A percentile compares a stretch with the other conserved stretches of the same genome.
These are phyloP conservation scores for Cytospora leucostoma DNA, from an alignment of 2,329 filamentous ascomycete genomes.

Conservation along the genomic window DNA sequence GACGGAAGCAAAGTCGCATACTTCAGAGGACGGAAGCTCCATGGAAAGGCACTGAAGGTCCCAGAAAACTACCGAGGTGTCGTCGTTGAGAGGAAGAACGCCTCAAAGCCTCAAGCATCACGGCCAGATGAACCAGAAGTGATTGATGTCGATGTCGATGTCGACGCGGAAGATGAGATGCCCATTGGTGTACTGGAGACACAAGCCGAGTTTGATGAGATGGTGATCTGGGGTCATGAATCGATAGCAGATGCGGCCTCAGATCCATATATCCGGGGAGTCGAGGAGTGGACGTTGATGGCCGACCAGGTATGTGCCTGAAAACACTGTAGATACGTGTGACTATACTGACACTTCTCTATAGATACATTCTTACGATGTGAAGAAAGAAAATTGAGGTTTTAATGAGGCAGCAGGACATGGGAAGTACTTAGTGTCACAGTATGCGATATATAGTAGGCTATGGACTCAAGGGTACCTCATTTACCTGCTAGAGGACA, in stretches of 20 bases:
- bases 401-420: neutral
- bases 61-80: constrained; percentile 72
- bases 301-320: constrained; percentile 48
- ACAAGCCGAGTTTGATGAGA: constrained; percentile 68
- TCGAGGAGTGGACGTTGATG: constrained; percentile 80
- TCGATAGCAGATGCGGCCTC: constrained; percentile 57
- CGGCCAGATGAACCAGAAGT: constrained; percentile 34
- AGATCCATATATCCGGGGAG: constrained; percentile 72
- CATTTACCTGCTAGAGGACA: neutral
- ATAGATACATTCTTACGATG: constrained; percentile 26
- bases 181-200: constrained; percentile 61
- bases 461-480: neutral
- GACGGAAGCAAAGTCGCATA: constrained; percentile 61
- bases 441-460: neutral
- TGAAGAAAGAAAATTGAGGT: constrained; percentile 4
- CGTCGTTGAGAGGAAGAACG: constrained; percentile 53
- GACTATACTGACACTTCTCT: constrained; percentile 2
- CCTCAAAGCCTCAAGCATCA: constrained; percentile 35
- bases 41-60: constrained; percentile 65
- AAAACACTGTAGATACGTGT: neutral
- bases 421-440: neutral
- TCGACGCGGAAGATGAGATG: constrained; percentile 46
- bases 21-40: constrained; percentile 78
- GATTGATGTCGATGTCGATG: constrained; percentile 39
- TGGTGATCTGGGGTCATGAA: constrained; percentile 88